phyloP scores from a whole-genome alignment of 805 yeast genomes.

The Metschnikowia anglica region DNA sequence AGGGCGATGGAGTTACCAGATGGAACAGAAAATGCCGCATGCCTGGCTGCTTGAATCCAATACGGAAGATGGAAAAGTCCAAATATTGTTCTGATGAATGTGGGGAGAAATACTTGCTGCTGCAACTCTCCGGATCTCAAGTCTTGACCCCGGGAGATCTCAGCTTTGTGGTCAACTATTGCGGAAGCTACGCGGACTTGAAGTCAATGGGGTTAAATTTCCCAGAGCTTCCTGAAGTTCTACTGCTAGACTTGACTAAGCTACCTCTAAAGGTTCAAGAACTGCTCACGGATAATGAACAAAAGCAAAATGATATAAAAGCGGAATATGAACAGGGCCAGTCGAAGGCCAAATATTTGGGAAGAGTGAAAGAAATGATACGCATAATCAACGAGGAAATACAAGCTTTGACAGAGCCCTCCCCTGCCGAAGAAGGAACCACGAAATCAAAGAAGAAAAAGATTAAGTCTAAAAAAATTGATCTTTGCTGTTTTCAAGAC shows the following conservation, averaged over 20 bases:
- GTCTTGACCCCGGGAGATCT: constrained; percentile 21
- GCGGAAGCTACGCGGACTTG: constrained; percentile 24
- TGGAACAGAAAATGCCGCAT: constrained; percentile 81
- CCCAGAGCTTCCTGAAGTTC: constrained; percentile 44
- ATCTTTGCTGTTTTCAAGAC: constrained; percentile 54
- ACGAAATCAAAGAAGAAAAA: constrained; percentile 21
- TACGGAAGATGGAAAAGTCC: constrained; percentile 42
- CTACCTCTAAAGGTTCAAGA: constrained; percentile 21
- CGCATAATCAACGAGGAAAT: constrained; percentile 37
- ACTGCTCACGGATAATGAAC: constrained; percentile 19
- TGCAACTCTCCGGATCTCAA: constrained; percentile 23
- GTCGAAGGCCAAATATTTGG: constrained; percentile 24
- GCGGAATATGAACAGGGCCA: constrained; percentile 19
- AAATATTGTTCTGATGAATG: constrained; percentile 79
- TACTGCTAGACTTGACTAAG: constrained; percentile 19
- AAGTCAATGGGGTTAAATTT: constrained; percentile 33
- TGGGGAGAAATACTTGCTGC: constrained; percentile 49
- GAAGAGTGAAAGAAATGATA: constrained; percentile 35
- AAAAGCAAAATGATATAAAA: constrained; percentile 16
- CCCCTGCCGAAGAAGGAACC: constrained; percentile 13
- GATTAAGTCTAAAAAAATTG: constrained; percentile 38
- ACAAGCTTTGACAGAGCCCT: constrained; percentile 19
- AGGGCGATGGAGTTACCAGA: constrained; percentile 48
- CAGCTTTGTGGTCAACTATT: constrained; percentile 28
- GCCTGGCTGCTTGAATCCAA: constrained; percentile 54